Evolutionary conservation across 78 protist genomes (phyloP).

Genomic region (Mastigamoeba balamuthi): DNA sequence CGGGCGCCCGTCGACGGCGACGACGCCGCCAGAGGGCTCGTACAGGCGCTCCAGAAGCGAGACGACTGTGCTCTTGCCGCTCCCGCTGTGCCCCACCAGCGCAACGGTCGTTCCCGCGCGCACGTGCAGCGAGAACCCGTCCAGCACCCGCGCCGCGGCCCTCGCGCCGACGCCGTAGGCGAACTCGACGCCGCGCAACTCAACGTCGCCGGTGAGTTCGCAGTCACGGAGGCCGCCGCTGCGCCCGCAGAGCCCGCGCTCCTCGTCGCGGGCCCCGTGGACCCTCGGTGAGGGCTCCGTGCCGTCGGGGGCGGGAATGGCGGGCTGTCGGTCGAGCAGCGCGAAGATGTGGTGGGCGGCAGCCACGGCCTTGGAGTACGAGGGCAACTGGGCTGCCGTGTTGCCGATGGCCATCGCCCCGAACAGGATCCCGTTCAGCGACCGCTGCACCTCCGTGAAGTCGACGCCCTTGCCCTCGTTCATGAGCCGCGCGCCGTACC

Average conservation of each 20-base stretch:
- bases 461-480: background rate
- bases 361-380: slow-evolving; percentile 26
- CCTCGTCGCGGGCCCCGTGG: too few species aligned
- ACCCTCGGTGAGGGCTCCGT: too few species aligned
- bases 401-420: too few species aligned
- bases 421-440: too few species aligned
- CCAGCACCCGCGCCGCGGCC: slow-evolving; percentile 16
- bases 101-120: slow-evolving; percentile 39
- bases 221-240: too few species aligned
- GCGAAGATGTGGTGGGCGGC: slow-evolving; percentile 25
- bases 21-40: slow-evolving; percentile 45
- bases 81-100: slow-evolving; percentile 1
- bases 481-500: slow-evolving; percentile 39
- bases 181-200: too few species aligned
- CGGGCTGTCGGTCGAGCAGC: slow-evolving; percentile 26
- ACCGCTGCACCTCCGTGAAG: too few species aligned
- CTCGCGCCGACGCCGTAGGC: too few species aligned
- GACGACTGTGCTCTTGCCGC: slow-evolving; percentile 78
- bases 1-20: slow-evolving; percentile 53
- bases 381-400: too few species aligned
- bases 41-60: slow-evolving; percentile 48
- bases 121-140: background rate
- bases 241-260: too few species aligned
- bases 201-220: too few species aligned
- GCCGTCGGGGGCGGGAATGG: too few species aligned